These are phyloP conservation scores for Salix exigua DNA, from an alignment of 345 rosid species.

Conservation along the genomic window DNA sequence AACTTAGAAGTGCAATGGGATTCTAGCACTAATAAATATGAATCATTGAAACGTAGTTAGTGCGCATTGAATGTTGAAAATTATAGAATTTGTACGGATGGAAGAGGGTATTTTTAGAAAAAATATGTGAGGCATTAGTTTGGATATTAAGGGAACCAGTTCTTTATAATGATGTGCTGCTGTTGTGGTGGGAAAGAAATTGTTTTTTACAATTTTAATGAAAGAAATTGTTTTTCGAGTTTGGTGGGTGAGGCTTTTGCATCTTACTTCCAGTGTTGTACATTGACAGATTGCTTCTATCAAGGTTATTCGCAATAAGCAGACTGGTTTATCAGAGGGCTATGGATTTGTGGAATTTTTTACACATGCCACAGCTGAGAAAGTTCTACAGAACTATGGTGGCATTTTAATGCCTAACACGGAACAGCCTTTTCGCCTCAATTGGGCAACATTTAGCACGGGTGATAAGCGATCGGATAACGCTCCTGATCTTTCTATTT, in stretches of 20 bases:
- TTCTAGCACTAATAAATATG: background rate
- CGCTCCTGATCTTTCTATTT: constrained; percentile 85
- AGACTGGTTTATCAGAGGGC: constrained; percentile 80
- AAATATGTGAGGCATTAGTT: background rate
- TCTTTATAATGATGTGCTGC: background rate
- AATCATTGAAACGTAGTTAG: background rate
- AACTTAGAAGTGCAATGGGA: background rate
- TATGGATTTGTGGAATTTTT: constrained; percentile 91
- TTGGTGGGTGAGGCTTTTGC: background rate
- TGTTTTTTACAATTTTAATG: background rate
- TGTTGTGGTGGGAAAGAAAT: background rate
- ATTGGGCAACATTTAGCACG: constrained; percentile 94
- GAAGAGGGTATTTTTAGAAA: background rate
- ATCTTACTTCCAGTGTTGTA: background rate
- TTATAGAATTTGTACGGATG: background rate
- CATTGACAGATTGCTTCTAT: constrained; percentile 64
- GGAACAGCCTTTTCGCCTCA: constrained; percentile 88
- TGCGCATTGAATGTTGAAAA: background rate
- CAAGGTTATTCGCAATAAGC: constrained; percentile 93
- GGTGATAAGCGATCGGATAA: constrained; percentile 87
- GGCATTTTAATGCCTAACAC: constrained; percentile 68
- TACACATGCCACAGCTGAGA: constrained; percentile 79
- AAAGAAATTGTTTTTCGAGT: background rate
- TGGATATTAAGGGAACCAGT: no score
- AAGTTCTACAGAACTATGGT: constrained; percentile 67